These are phyloP conservation scores for Pestalotiopsis sp. DNA, from an alignment of 2,329 filamentous ascomycete species.

Conservation along the genomic window DNA sequence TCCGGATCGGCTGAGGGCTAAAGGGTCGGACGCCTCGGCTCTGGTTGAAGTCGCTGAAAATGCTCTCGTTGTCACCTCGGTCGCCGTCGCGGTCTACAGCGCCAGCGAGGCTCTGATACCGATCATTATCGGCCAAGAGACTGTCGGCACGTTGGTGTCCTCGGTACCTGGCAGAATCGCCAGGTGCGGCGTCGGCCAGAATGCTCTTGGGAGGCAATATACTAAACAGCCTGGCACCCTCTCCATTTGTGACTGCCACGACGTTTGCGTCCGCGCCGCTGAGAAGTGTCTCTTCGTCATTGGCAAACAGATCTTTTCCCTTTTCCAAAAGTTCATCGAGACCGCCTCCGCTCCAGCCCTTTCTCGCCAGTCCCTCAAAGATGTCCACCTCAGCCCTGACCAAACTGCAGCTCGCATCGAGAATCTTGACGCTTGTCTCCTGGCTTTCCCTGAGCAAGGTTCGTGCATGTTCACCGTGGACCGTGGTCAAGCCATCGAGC, in stretches of 20 bases:
- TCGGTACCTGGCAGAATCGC: constrained; percentile 33
- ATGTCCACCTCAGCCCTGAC: constrained; percentile 72
- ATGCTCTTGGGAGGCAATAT: constrained; percentile 67
- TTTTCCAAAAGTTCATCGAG: constrained; percentile 68
- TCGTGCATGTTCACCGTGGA: constrained; percentile 64
- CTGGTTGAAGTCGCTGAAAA: constrained; percentile 58
- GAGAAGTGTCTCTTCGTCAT: constrained; percentile 32
- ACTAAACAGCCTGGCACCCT: constrained; percentile 60
- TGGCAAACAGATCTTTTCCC: constrained; percentile 63
- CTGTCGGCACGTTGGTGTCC: constrained; percentile 55
- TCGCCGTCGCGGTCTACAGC: constrained; percentile 41
- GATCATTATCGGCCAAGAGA: constrained; percentile 52
- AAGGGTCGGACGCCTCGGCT: constrained; percentile 60
- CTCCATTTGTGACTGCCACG: constrained; percentile 34
- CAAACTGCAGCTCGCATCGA: constrained; percentile 66
- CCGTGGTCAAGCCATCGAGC: constrained; percentile 62
- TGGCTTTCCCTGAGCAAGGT: constrained; percentile 64
- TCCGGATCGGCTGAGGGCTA: constrained; percentile 55
- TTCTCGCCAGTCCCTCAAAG: constrained; percentile 66
- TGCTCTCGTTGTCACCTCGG: constrained; percentile 49
- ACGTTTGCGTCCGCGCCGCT: constrained; percentile 21
- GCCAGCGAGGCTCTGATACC: constrained; percentile 60
- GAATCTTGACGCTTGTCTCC: constrained; percentile 63
- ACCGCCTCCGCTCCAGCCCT: constrained; percentile 69
- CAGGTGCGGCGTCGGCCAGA: constrained; percentile 52